phyloP scores from a whole-genome alignment of 805 yeast genomes.

The Lachancea sp. region DNA sequence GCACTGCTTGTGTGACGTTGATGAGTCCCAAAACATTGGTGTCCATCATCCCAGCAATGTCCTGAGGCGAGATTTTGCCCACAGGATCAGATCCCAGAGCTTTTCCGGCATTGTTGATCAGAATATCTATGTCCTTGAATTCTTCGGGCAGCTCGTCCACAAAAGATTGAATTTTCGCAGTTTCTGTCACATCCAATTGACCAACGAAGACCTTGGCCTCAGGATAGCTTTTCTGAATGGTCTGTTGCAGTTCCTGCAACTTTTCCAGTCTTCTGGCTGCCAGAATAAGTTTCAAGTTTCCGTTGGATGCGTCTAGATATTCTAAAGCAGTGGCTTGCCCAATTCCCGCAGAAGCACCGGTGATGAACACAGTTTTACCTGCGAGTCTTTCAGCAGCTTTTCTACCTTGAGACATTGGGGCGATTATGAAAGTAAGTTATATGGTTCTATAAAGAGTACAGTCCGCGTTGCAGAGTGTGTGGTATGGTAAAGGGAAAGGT shows the following conservation, averaged over 20 bases:
- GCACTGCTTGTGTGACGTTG: conserved; percentile 70
- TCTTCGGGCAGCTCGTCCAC: conserved; percentile 49
- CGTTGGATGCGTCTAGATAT: conserved; percentile 69
- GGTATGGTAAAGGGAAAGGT: too few species aligned
- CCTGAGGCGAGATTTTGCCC: conserved; percentile 58
- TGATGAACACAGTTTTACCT: conserved; percentile 72
- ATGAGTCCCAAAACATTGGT: conserved; percentile 87
- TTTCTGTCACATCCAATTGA: conserved; percentile 51
- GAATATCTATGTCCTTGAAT: conserved; percentile 57
- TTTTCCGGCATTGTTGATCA: conserved; percentile 70
- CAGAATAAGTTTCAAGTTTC: conserved; percentile 61
- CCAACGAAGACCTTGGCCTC: conserved; percentile 40
- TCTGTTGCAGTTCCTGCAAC: conserved; percentile 43
- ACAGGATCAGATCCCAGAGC: conserved; percentile 76
- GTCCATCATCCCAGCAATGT: conserved; percentile 68
- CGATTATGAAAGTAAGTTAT: neutral
- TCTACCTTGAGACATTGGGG: conserved; percentile 55
- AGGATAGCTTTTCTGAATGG: conserved; percentile 44
- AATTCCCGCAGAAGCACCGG: conserved; percentile 97
- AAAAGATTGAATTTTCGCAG: conserved; percentile 46
- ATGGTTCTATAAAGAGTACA: neutral
- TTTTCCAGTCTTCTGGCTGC: conserved; percentile 74
- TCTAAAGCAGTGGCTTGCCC: conserved; percentile 89
- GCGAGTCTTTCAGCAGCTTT: conserved; percentile 76
- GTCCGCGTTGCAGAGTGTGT: too few species aligned